phyloP scores from a whole-genome alignment of 169 alveolate genomes.

The Cryptosporidium canis region DNA sequence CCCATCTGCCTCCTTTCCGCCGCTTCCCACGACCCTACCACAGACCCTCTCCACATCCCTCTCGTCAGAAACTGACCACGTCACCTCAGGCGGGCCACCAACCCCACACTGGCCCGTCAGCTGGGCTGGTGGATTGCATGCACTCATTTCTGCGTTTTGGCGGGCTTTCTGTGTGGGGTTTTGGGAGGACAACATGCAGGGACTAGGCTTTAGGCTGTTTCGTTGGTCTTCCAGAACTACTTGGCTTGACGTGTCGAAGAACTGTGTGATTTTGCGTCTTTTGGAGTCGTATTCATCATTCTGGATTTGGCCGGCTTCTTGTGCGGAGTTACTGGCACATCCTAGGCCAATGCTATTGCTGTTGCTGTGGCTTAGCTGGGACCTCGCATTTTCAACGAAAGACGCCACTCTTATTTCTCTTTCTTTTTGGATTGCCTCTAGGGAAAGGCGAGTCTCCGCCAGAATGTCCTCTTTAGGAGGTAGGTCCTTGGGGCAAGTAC shows the following conservation, averaged over 20 bases:
- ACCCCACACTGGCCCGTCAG: not conserved
- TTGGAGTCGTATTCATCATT: not conserved
- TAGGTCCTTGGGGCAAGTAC: not conserved
- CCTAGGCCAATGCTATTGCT: not conserved
- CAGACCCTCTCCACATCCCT: not conserved
- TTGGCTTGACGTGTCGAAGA: constrained; percentile 6
- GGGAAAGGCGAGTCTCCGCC: not conserved
- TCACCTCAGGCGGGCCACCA: not conserved
- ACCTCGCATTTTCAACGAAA: constrained; percentile 18
- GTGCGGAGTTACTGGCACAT: not conserved
- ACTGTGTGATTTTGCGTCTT: not conserved
- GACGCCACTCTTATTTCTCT: constrained; percentile 36
- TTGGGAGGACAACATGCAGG: not conserved
- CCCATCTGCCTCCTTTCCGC: not conserved
- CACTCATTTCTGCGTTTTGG: not conserved
- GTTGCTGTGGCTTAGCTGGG: not conserved
- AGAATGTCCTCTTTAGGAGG: not conserved
- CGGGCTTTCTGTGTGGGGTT: not conserved
- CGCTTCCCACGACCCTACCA: not conserved
- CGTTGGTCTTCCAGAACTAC: not conserved
- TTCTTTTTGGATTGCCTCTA: not conserved
- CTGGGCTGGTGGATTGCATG: not conserved
- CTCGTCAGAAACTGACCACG: constrained; percentile 19
- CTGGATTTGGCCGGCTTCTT: not conserved
- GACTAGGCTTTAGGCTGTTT: not conserved